These are phyloP conservation scores for Quercus rubra DNA, from an alignment of 306 rosid genomes.

Conservation along the genomic window DNA sequence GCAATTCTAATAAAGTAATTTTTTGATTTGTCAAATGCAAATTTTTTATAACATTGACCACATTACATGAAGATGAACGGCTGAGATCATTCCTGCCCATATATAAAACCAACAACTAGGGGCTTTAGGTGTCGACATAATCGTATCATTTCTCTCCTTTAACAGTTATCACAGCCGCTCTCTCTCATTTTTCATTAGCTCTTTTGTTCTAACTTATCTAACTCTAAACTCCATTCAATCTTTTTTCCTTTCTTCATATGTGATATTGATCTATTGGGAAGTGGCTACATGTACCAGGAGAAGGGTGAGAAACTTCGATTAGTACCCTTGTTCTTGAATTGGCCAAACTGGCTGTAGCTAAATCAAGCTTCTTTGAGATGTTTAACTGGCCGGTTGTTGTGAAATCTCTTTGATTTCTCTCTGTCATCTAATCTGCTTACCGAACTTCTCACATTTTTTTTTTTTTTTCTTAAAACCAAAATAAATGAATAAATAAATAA, in stretches of 20 bases:
- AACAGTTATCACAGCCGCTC: neutral
- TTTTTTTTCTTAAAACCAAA: too few relatives aligned
- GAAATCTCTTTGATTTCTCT: slow-evolving; percentile 27
- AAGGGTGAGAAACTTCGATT: slow-evolving; percentile 32
- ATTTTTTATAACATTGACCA: too few relatives aligned
- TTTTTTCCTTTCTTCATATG: too few relatives aligned
- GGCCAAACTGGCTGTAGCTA: slow-evolving; percentile 94
- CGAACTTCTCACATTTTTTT: slow-evolving; percentile 60
- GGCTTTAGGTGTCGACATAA: neutral
- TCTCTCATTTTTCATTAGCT: neutral
- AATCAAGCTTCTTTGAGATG: slow-evolving; percentile 32
- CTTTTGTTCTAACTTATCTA: neutral
- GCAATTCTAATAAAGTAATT: too few relatives aligned
- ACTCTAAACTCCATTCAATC: too few relatives aligned
- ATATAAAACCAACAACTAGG: neutral
- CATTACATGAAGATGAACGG: neutral
- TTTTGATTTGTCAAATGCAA: too few relatives aligned
- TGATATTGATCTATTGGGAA: neutral
- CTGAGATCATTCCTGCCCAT: neutral
- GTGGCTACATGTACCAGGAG: slow-evolving; percentile 82
- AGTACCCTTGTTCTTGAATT: slow-evolving; percentile 63
- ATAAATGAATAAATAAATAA: too few relatives aligned
- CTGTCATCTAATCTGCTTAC: slow-evolving; percentile 86
- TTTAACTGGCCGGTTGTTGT: slow-evolving; percentile 86
- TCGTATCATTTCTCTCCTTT: neutral